A percentile compares a stretch with the other conserved stretches of the same genome.
These are phyloP conservation scores for Colletotrichum horii DNA, from an alignment of 2,329 filamentous ascomycete species.

Conservation along the genomic window DNA sequence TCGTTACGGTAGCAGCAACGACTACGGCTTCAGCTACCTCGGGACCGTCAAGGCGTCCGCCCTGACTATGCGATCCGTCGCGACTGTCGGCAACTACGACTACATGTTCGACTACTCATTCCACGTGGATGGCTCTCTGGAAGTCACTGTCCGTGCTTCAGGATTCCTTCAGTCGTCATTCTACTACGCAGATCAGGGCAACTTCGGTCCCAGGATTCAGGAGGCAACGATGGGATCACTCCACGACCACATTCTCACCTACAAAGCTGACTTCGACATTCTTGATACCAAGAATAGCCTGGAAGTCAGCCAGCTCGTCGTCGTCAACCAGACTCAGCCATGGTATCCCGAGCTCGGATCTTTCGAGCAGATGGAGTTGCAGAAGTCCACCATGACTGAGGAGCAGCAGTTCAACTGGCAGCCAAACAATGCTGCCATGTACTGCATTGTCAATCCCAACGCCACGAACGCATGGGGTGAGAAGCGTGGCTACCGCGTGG, in stretches of 20 bases:
- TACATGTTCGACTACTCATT: conserved; percentile 42
- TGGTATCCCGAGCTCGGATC: conserved; percentile 40
- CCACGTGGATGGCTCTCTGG: conserved; percentile 40
- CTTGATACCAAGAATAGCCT: conserved; percentile 38
- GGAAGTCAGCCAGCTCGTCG: conserved; percentile 35
- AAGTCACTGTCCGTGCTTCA: conserved; percentile 43
- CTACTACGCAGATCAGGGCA: conserved; percentile 36
- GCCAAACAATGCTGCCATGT: conserved; percentile 47
- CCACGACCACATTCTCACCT: conserved; percentile 44
- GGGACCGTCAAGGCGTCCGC: conserved; percentile 36
- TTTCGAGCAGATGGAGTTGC: conserved; percentile 38
- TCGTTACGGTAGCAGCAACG: conserved; percentile 26
- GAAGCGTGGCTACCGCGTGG: conserved; percentile 93
- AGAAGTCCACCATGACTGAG: conserved; percentile 24
- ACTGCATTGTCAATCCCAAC: conserved; percentile 50
- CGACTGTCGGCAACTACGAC: conserved; percentile 48
- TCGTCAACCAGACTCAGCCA: conserved; percentile 35
- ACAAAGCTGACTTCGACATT: conserved; percentile 46
- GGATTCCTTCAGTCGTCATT: conserved; percentile 40
- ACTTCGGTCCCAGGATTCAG: conserved; percentile 39
- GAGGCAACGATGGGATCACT: conserved; percentile 37
- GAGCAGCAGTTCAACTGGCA: conserved; percentile 41
- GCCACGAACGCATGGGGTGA: conserved; percentile 52
- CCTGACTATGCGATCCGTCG: conserved; percentile 25
- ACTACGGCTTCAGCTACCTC: conserved; percentile 33